Conservation (phyloP, 2,329 filamentous ascomycete species). For the Colletotrichum theobromicola region DNA sequence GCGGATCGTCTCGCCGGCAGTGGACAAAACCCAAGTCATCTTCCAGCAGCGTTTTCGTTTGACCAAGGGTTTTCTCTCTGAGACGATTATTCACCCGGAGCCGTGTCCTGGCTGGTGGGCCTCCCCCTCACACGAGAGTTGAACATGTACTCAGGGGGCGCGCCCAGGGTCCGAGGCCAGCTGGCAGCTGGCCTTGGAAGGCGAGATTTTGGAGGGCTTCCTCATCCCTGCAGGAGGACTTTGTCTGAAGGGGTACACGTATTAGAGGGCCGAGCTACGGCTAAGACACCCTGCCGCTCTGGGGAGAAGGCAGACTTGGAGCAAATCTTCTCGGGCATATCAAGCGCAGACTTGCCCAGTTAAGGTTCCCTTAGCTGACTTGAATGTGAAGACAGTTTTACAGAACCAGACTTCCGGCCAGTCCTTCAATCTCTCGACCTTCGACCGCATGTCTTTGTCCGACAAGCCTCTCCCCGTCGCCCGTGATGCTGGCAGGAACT, state of each 20-base stretch:
- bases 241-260: not conserved
- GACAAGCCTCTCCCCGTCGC: not conserved
- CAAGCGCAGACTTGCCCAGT: not conserved
- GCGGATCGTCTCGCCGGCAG: not conserved
- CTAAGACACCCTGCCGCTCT: not conserved
- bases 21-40: fast-evolving
- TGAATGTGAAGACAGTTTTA: not conserved
- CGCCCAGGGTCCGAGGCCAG: not conserved
- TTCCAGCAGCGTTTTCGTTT: not conserved
- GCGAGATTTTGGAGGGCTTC: fast-evolving
- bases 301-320: not conserved
- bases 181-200: not conserved
- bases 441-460: not conserved
- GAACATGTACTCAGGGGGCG: not conserved
- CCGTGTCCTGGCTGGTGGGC: not conserved
- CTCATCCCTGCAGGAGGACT: not conserved
- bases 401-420: not conserved
- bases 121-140: not conserved
- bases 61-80: not conserved
- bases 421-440: not conserved
- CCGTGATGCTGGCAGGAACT: not conserved
- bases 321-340: not conserved
- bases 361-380: not conserved
- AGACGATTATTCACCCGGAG: not conserved
- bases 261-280: not conserved